These are phyloP conservation scores for Kockovaella imperatae DNA, from an alignment of 768 basidiomycete genomes.

Conservation along the genomic window DNA sequence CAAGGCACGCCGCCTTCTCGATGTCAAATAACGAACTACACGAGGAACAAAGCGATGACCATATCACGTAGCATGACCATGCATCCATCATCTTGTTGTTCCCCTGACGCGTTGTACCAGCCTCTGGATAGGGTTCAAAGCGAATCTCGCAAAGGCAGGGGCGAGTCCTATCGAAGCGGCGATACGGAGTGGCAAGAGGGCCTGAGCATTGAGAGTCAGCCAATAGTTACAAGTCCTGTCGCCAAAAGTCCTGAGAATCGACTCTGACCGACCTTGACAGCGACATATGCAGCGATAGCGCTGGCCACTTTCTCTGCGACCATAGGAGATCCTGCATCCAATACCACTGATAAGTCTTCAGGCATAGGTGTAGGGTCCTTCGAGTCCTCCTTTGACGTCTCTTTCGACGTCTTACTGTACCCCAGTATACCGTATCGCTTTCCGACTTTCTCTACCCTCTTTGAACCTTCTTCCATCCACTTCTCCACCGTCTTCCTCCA, in stretches of 20 bases:
- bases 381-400: background rate
- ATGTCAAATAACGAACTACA: too few relatives aligned
- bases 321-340: slow-evolving; percentile 9
- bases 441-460: slow-evolving; percentile 63
- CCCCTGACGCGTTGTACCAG: slow-evolving; percentile 6
- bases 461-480: slow-evolving; percentile 74
- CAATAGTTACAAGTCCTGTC: background rate
- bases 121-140: slow-evolving; percentile 58
- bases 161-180: slow-evolving; percentile 64
- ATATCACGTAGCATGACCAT: background rate
- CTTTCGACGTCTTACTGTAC: slow-evolving; percentile 45
- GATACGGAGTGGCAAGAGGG: slow-evolving; percentile 64
- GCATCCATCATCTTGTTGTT: slow-evolving; percentile 1
- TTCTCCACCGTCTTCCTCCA: slow-evolving; percentile 47
- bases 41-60: background rate
- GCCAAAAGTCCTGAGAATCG: background rate
- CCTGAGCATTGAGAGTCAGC: slow-evolving; percentile 48
- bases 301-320: slow-evolving; percentile 73
- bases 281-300: slow-evolving; percentile 69
- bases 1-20: too few relatives aligned
- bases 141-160: slow-evolving; percentile 60
- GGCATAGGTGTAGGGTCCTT: too few relatives aligned
- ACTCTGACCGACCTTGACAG: slow-evolving; percentile 57
- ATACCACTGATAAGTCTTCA: slow-evolving; percentile 21
- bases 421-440: slow-evolving; percentile 73